Conservation (phyloP, 2,329 filamentous ascomycete species). For the Trichocomaceae sp. region DNA sequence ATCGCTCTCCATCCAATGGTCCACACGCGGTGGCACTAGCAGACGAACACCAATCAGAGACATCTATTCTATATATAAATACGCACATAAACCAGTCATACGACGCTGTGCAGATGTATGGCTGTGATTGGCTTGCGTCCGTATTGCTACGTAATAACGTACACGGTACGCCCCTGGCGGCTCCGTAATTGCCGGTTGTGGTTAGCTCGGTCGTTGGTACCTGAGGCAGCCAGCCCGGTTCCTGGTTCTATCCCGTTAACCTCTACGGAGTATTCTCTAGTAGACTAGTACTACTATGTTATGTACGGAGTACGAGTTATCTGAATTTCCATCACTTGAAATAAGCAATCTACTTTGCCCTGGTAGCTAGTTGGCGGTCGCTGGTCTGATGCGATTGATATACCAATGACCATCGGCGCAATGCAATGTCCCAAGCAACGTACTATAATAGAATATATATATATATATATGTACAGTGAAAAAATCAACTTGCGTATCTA, state of each 20-base stretch:
- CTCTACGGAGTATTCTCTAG: too few relatives aligned
- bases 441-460: not conserved
- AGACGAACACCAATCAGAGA: not conserved
- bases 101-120: not conserved
- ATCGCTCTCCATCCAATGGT: not conserved
- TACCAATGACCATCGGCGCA: not conserved
- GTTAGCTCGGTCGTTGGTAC: not conserved
- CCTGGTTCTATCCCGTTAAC: too few relatives aligned
- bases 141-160: not conserved
- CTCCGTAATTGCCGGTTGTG: not conserved
- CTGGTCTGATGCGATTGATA: not conserved
- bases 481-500: too few relatives aligned
- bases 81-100: not conserved
- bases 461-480: too few relatives aligned
- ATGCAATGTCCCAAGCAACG: not conserved
- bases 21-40: not conserved
- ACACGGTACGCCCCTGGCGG: not conserved
- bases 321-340: too few relatives aligned
- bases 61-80: not conserved
- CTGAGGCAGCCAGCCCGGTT: too few relatives aligned
- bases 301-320: too few relatives aligned
- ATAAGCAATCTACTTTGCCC: too few relatives aligned
- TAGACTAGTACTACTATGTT: too few relatives aligned
- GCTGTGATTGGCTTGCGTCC: not conserved
- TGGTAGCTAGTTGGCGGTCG: not conserved